Evolutionary conservation across 2,329 filamentous ascomycete genomes (phyloP).

Genomic region (Calonectria fujianensis): DNA sequence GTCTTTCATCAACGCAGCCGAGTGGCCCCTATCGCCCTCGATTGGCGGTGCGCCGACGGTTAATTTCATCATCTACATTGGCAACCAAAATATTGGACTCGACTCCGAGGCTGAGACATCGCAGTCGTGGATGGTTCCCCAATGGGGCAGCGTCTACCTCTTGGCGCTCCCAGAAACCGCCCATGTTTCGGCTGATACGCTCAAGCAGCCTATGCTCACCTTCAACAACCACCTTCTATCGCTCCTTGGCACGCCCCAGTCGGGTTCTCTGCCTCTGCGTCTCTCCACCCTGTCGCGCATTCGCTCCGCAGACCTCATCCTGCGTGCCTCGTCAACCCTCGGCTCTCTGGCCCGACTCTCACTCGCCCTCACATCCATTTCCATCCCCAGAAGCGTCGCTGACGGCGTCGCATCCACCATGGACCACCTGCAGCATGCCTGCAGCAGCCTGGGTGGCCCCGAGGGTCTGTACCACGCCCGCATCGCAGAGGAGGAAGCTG

Average conservation of each 20-base stretch:
- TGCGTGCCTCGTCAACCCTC: conserved; percentile 93
- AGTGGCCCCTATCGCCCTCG: conserved; percentile 96
- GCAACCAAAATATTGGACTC: conserved; percentile 81
- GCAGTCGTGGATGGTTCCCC: conserved; percentile 91
- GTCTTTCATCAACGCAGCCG: conserved; percentile 96
- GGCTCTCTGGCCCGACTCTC: conserved; percentile 94
- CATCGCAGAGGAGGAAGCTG: conserved; percentile 90
- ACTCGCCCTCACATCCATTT: conserved; percentile 89
- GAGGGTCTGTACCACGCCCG: conserved; percentile 87
- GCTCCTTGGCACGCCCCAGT: conserved; percentile 88
- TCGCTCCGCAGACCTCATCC: conserved; percentile 87
- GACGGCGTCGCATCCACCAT: conserved; percentile 89
- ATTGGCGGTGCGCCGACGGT: conserved; percentile 95
- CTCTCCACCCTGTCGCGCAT: conserved; percentile 91
- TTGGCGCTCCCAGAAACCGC: conserved; percentile 68
- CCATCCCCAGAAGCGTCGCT: conserved; percentile 91
- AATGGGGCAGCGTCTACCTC: conserved; percentile 87
- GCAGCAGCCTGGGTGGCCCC: conserved; percentile 78
- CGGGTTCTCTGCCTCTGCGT: conserved; percentile 88
- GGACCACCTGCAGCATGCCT: conserved; percentile 84
- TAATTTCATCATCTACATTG: conserved; percentile 95
- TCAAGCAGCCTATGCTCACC: conserved; percentile 88
- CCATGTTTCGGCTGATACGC: conserved; percentile 77
- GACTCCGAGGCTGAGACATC: conserved; percentile 68
- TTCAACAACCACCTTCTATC: conserved; percentile 94